A percentile compares a stretch with the other conserved stretches of the same genome.
Evolutionary conservation across 2,329 filamentous ascomycete genomes (phyloP).

Genomic region (Neonectria coccinea): DNA sequence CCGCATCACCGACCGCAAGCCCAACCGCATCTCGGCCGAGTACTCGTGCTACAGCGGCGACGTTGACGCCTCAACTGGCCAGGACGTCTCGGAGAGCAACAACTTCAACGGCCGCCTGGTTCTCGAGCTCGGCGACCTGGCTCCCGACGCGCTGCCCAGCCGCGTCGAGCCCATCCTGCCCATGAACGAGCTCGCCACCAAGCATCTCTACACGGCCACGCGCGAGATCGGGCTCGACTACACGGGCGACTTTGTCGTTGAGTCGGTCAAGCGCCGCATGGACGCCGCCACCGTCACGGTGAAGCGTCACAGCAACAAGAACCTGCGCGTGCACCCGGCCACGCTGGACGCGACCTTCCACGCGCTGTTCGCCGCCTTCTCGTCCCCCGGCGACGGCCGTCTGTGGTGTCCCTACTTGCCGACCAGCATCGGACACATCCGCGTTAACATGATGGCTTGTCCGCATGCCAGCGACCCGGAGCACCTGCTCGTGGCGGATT

Average conservation of each 20-base stretch:
- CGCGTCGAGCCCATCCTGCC: conserved; percentile 1
- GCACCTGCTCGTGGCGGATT: conserved; percentile 1
- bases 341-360: conserved; percentile 15
- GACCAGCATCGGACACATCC: conserved; percentile 13
- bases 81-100: conserved; percentile 6
- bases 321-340: conserved; percentile 26
- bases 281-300: conserved; percentile 10
- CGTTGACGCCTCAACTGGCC: not conserved
- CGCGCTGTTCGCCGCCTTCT: conserved; percentile 10
- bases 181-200: conserved; percentile 6
- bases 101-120: conserved; percentile 1
- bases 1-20: not conserved
- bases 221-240: conserved; percentile 11
- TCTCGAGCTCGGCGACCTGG: conserved; percentile 13
- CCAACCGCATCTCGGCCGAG: not conserved
- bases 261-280: conserved; percentile 27
- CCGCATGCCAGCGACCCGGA: not conserved
- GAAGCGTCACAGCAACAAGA: conserved; percentile 3
- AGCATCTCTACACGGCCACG: conserved; percentile 6
- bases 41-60: conserved; percentile 6
- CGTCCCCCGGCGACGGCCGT: conserved; percentile 9
- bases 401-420: conserved; percentile 8
- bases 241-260: conserved; percentile 10
- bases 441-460: conserved; percentile 2
- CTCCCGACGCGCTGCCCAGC: conserved; percentile 11